These are phyloP conservation scores for Ceriops zippeliana DNA, from an alignment of 345 rosid species.

Conservation along the genomic window DNA sequence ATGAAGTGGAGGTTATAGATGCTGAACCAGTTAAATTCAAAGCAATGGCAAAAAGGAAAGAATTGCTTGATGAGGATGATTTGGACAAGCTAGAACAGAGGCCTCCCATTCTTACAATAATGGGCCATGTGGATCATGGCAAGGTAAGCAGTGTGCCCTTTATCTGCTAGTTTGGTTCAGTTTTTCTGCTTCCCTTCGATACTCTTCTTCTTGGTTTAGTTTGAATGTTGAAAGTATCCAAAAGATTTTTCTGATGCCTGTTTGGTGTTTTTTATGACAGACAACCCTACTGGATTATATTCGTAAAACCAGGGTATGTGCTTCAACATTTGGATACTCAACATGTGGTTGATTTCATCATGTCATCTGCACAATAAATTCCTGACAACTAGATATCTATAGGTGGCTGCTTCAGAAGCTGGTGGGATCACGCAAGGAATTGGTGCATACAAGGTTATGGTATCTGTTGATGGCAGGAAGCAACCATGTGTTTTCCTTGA, in stretches of 20 bases:
- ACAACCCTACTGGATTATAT: slow-evolving; percentile 91
- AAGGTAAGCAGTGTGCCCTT: slow-evolving; percentile 45
- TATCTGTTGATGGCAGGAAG: slow-evolving; percentile 74
- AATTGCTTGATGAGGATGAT: slow-evolving; percentile 81
- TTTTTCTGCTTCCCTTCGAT: neutral
- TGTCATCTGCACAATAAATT: slow-evolving; percentile 12
- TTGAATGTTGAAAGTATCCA: neutral
- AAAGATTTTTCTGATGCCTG: slow-evolving; percentile 32
- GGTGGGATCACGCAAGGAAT: slow-evolving; percentile 99
- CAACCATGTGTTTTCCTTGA: slow-evolving; percentile 93
- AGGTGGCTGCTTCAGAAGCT: slow-evolving; percentile 96
- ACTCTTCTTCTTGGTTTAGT: neutral
- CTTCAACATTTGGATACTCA: slow-evolving; percentile 10
- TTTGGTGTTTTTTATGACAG: slow-evolving; percentile 46
- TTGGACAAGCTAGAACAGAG: slow-evolving; percentile 82
- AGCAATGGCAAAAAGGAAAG: slow-evolving; percentile 88
- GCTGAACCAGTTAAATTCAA: slow-evolving; percentile 69
- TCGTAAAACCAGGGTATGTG: slow-evolving; percentile 86
- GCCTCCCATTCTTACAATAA: slow-evolving; percentile 98
- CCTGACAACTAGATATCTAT: slow-evolving; percentile 32
- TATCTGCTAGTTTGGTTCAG: neutral
- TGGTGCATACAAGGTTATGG: slow-evolving; percentile 83
- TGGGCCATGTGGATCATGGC: slow-evolving; percentile 99
- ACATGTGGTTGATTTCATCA: slow-evolving; percentile 8
- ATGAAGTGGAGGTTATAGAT: slow-evolving; percentile 86